Evolutionary conservation across 2,329 filamentous ascomycete species (phyloP).

Genomic region (Capronia americana): DNA sequence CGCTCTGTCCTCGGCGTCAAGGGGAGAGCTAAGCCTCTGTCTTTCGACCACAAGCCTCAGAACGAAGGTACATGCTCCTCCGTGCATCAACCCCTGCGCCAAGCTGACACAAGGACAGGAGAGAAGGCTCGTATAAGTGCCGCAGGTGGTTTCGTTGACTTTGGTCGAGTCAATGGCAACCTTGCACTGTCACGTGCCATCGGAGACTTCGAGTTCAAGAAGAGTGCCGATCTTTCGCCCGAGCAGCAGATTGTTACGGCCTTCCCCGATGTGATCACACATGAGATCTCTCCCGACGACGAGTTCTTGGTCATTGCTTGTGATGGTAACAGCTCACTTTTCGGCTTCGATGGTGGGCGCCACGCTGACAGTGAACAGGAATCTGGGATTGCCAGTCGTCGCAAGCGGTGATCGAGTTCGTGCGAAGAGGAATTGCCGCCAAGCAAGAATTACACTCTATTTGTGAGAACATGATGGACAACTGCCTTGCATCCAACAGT

Average conservation of each 20-base stretch:
- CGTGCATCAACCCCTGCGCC: background rate
- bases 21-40: slow-evolving; percentile 93
- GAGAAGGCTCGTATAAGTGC: slow-evolving; percentile 96
- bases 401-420: slow-evolving; percentile 95
- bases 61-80: slow-evolving; percentile 75
- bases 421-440: slow-evolving; percentile 91
- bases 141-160: slow-evolving; percentile 96
- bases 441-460: slow-evolving; percentile 95
- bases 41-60: slow-evolving; percentile 99
- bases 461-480: slow-evolving; percentile 99
- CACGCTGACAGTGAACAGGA: slow-evolving; percentile 61
- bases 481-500: slow-evolving; percentile 95
- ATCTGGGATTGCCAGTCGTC: slow-evolving; percentile 99
- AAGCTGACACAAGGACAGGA: slow-evolving; percentile 58
- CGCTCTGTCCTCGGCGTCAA: slow-evolving; percentile 95
- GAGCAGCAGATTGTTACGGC: slow-evolving; percentile 99
- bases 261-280: slow-evolving; percentile 89
- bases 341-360: background rate
- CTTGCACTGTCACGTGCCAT: slow-evolving; percentile 95
- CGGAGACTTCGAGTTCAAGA: slow-evolving; percentile 99
- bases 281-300: slow-evolving; percentile 90
- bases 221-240: slow-evolving; percentile 94
- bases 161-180: slow-evolving; percentile 97
- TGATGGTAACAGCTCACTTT: slow-evolving; percentile 69
- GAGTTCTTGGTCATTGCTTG: slow-evolving; percentile 94